Conservation (phyloP, 2,329 filamentous ascomycete species). For the Eutypa lata region DNA sequence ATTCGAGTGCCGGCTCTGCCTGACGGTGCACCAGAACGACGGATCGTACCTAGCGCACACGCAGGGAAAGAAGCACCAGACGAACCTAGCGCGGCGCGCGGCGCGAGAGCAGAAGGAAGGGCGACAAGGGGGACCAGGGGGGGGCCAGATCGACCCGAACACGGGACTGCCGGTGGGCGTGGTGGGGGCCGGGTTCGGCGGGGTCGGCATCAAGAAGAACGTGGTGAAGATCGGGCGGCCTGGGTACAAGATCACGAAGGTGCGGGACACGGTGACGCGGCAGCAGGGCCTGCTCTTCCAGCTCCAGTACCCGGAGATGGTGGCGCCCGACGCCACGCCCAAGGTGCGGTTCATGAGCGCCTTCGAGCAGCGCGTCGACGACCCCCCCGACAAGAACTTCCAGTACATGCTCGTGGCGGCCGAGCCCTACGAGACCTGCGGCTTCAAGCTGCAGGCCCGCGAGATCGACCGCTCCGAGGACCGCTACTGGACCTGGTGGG, state of each 20-base stretch:
- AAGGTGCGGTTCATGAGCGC: constrained; percentile 97
- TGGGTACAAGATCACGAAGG: constrained; percentile 97
- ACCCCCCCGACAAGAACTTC: constrained; percentile 84
- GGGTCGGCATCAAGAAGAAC: constrained; percentile 71
- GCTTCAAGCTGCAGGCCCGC: constrained; percentile 89
- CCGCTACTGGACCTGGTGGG: constrained; percentile 91
- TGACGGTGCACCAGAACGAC: constrained; percentile 98
- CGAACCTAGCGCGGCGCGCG: constrained; percentile 90
- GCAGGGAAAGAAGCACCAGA: constrained; percentile 98
- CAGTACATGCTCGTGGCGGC: constrained; percentile 95
- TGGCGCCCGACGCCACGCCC: constrained; percentile 69
- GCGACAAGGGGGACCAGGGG: constrained; percentile 54
- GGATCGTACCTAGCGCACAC: constrained; percentile 98
- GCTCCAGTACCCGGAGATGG: constrained; percentile 90
- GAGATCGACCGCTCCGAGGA: constrained; percentile 90
- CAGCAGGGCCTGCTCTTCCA: constrained; percentile 95
- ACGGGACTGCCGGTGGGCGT: constrained; percentile 72
- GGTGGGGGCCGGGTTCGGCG: constrained; percentile 63
- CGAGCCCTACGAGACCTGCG: constrained; percentile 96
- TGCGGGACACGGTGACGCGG: constrained; percentile 80
- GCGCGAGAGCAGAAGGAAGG: constrained; percentile 95
- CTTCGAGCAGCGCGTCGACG: constrained; percentile 92
- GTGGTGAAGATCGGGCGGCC: constrained; percentile 92
- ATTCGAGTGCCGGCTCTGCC: constrained; percentile 94
- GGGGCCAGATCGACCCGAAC: constrained; percentile 57